These are phyloP conservation scores for Coprinellus aureogranulatus DNA, from an alignment of 768 basidiomycete genomes.

Conservation along the genomic window DNA sequence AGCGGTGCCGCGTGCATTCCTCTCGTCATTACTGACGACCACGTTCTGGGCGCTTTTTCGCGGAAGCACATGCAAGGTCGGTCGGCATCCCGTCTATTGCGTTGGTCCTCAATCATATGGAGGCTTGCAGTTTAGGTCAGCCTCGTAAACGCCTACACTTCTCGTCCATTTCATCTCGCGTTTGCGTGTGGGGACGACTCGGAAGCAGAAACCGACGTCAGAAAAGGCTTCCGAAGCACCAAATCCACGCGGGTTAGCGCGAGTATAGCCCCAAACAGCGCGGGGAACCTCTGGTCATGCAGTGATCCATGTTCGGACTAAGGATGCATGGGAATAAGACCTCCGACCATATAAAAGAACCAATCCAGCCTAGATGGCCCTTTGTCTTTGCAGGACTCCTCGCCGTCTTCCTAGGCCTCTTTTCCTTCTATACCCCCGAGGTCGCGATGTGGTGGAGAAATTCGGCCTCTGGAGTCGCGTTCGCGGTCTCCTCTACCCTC, in stretches of 20 bases:
- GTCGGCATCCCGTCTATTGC: background rate
- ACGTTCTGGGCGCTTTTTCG: background rate
- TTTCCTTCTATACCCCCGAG: background rate
- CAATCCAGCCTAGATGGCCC: background rate
- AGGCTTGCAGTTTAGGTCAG: no score
- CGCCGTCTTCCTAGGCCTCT: background rate
- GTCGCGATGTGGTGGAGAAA: conserved; percentile 1
- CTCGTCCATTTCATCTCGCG: background rate
- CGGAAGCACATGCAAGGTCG: background rate
- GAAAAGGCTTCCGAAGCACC: background rate
- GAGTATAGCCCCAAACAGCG: background rate
- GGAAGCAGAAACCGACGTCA: background rate
- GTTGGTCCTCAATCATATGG: background rate
- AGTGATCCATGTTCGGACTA: background rate
- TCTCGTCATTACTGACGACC: no score
- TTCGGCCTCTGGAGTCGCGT: background rate
- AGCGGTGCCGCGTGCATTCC: no score
- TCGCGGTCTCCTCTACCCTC: background rate
- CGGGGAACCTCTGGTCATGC: background rate
- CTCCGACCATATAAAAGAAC: background rate
- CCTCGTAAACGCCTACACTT: background rate
- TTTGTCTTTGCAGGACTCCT: background rate
- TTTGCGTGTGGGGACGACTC: no score
- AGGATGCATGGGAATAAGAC: background rate
- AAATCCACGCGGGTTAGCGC: background rate